Evolutionary conservation across 2,329 filamentous ascomycete species (phyloP).

Genomic region (Colletotrichum kahawae): DNA sequence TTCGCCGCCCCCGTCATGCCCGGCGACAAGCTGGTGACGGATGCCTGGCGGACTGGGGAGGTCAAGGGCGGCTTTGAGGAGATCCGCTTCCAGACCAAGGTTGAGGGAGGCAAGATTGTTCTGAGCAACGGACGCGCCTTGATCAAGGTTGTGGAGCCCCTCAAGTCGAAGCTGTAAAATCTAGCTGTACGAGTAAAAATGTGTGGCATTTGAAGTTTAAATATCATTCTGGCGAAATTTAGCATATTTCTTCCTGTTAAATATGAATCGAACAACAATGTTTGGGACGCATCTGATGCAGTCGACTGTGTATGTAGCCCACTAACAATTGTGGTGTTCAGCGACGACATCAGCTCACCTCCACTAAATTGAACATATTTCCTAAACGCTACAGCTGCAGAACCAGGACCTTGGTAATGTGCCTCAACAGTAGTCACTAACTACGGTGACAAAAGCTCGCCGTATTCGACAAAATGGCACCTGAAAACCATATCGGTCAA

Average conservation of each 20-base stretch:
- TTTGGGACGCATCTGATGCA: too few relatives aligned
- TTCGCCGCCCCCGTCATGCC: conserved; percentile 87
- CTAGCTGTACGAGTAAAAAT: background rate
- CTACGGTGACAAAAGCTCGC: background rate
- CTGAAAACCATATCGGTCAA: conserved; percentile 63
- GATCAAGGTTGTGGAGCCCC: conserved; percentile 65
- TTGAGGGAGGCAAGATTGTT: conserved; percentile 82
- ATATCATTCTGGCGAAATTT: background rate
- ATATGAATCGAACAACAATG: background rate
- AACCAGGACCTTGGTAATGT: background rate
- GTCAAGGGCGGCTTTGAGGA: conserved; percentile 76
- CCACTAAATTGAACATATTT: background rate
- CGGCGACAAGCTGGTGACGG: conserved; percentile 80
- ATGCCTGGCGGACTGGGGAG: conserved; percentile 81
- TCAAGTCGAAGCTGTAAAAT: conserved; percentile 67
- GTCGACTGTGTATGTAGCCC: background rate
- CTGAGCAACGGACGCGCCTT: conserved; percentile 86
- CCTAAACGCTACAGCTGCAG: background rate
- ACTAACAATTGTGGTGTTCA: conserved; percentile 13
- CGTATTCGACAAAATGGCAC: conserved; percentile 37
- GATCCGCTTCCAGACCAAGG: conserved; percentile 77
- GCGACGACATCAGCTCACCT: background rate
- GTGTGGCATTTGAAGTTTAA: background rate
- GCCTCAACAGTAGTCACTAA: background rate
- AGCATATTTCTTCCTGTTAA: background rate